These are phyloP conservation scores for Euphorbia schlechtendalii DNA, from an alignment of 441 rosid species.

Conservation along the genomic window DNA sequence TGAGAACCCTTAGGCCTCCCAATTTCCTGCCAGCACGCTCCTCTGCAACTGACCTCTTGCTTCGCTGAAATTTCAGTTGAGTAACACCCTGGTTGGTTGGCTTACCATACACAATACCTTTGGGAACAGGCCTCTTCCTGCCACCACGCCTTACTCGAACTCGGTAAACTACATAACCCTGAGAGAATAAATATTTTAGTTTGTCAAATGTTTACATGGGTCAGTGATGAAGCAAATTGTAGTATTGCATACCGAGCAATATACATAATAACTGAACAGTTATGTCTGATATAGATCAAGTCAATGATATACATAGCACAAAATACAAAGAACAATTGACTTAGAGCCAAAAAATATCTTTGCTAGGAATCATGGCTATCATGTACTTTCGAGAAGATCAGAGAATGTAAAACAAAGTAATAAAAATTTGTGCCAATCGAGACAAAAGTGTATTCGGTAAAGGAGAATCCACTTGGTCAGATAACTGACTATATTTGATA, in stretches of 20 bases:
- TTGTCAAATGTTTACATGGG: not conserved
- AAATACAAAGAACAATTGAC: too few relatives aligned
- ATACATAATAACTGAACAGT: too few relatives aligned
- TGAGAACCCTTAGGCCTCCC: slow-evolving; percentile 88
- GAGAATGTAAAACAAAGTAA: too few relatives aligned
- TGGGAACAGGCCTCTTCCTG: slow-evolving; percentile 91
- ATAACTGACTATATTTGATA: slow-evolving; percentile 24
- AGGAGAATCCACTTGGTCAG: slow-evolving; percentile 33
- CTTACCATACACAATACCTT: slow-evolving; percentile 97
- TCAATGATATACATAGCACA: too few relatives aligned
- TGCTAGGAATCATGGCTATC: too few relatives aligned
- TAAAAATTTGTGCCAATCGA: slow-evolving; percentile 26
- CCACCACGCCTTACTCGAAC: slow-evolving; percentile 96
- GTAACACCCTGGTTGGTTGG: slow-evolving; percentile 99
- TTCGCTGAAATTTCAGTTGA: slow-evolving; percentile 94
- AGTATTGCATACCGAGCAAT: not conserved
- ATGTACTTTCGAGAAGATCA: too few relatives aligned
- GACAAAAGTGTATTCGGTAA: slow-evolving; percentile 35
- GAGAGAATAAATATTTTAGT: not conserved
- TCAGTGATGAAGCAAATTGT: not conserved
- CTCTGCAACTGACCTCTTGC: slow-evolving; percentile 97
- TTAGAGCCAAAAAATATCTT: too few relatives aligned
- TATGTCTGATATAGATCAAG: too few relatives aligned
- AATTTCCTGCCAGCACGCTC: slow-evolving; percentile 96
- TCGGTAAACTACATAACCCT: slow-evolving; percentile 91